Conservation (phyloP, 345 rosid species). For the Bruguiera parviflora region DNA sequence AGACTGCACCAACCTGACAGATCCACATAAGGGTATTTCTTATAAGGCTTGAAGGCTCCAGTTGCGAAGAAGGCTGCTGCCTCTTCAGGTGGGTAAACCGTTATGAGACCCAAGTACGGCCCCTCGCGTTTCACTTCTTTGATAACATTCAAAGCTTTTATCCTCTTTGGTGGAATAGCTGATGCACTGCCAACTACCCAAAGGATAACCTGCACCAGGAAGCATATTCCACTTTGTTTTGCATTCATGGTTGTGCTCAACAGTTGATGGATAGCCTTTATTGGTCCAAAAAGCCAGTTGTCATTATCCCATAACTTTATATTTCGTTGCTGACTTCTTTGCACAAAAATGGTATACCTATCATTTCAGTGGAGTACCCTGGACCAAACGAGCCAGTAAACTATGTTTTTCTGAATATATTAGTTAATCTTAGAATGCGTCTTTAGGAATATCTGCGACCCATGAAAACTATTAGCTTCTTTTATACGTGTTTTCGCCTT, state of each 20-base stretch:
- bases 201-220: neutral
- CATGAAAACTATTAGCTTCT: too few species aligned
- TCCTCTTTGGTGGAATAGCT: slow-evolving; percentile 14
- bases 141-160: slow-evolving; percentile 15
- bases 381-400: too few species aligned
- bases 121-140: slow-evolving; percentile 37
- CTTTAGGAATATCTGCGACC: too few species aligned
- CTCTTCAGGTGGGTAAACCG: slow-evolving; percentile 44
- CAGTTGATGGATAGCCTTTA: neutral
- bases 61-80: slow-evolving; percentile 36
- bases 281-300: neutral
- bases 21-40: slow-evolving; percentile 35
- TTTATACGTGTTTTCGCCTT: too few species aligned
- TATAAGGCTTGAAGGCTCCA: slow-evolving; percentile 34
- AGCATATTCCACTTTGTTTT: slow-evolving; percentile 5
- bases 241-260: slow-evolving; percentile 13
- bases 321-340: neutral
- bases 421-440: too few species aligned
- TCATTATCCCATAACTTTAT: neutral
- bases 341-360: too few species aligned
- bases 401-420: too few species aligned
- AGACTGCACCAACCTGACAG: slow-evolving; percentile 35
- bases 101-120: slow-evolving; percentile 45
- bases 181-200: slow-evolving; percentile 14
- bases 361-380: too few species aligned